Evolutionary conservation across 352 stramenopile genomes (phyloP), one percentile per base, ranked within the genome.

Genomic region (Aphanomyces astaci): DNA sequence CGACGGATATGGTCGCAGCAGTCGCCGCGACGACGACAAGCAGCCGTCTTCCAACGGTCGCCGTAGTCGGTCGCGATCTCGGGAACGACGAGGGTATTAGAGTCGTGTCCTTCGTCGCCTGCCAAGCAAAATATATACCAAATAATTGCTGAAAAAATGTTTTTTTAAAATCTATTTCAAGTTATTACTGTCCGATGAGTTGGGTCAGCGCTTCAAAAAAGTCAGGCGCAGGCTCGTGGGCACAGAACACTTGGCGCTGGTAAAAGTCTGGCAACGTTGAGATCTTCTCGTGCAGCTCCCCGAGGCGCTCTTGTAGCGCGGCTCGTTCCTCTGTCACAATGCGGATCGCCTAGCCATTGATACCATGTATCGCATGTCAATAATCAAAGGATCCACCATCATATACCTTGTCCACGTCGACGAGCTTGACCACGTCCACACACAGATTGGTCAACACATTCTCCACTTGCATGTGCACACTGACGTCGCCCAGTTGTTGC

Each of bases 211-310:
- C 81, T 30, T 94, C 84, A 49, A 94, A 94, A 69, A 94, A 94
- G 45, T 80, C 79, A n/a, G 82, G 73, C 27, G 75, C 78, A 25
- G 84, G 81, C 32, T 94, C 86, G 0, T 79, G 72, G 28, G 82
- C 82, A 66, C 86, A 94, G 71, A 94, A 94, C 49, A 94, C 88
- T 73, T 92, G 78, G 43, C 84, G 82, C 55, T 92, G 80, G 51
- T 94, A 94, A 49, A 94, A 94, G 45, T 92, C 86, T 31, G 86
- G 86, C 43, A 92, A 74, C 13, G 81, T 88, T 46, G 86, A 91
- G 71, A 92, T 87, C 68, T 92, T 94, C 53, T 90, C 65, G 53
- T 88, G 86, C 27, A 94, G 65, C 49, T 92, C 80, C 17, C 79
- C 80, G 10, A 94, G 73, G 15, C 80, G 78, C 39, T 88, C 75